These are phyloP conservation scores for Pyrus pyrifolia DNA, from an alignment of 306 rosid genomes.

Conservation along the genomic window DNA sequence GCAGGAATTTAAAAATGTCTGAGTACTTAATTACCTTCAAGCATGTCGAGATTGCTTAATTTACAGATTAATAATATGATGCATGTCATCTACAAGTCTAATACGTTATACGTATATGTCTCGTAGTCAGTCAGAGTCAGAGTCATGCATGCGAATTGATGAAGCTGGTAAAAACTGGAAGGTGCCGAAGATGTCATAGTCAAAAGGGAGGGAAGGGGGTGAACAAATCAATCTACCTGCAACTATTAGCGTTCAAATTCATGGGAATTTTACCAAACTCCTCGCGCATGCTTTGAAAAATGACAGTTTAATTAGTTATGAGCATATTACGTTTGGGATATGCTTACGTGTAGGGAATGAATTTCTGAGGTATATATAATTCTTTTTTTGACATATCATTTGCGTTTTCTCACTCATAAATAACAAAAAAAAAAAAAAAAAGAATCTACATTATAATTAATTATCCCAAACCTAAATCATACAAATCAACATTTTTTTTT, in stretches of 20 bases:
- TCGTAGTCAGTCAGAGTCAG: too few species aligned
- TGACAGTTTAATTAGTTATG: background rate
- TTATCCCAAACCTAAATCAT: too few species aligned
- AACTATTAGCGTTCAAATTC: background rate
- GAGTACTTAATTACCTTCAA: background rate
- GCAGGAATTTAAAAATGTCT: background rate
- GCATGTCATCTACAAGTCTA: too few species aligned
- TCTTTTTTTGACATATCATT: background rate
- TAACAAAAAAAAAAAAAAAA: rapidly evolving
- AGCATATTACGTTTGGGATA: too few species aligned
- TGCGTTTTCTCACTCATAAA: too few species aligned
- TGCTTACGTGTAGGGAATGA: too few species aligned
- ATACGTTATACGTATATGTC: too few species aligned
- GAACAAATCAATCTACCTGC: constrained; percentile 58
- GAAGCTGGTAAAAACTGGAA: background rate
- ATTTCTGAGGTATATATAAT: too few species aligned
- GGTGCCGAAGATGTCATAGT: constrained; percentile 16
- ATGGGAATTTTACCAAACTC: constrained; percentile 24
- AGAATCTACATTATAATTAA: too few species aligned
- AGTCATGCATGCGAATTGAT: background rate
- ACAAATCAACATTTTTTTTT: too few species aligned
- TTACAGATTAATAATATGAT: background rate
- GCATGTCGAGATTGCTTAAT: background rate
- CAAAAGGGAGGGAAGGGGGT: constrained; percentile 38
- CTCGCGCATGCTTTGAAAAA: background rate